Evolutionary conservation across 2,329 filamentous ascomycete genomes (phyloP), one percentile per base, ranked within the genome.

Genomic region (Cercospora sp.): DNA sequence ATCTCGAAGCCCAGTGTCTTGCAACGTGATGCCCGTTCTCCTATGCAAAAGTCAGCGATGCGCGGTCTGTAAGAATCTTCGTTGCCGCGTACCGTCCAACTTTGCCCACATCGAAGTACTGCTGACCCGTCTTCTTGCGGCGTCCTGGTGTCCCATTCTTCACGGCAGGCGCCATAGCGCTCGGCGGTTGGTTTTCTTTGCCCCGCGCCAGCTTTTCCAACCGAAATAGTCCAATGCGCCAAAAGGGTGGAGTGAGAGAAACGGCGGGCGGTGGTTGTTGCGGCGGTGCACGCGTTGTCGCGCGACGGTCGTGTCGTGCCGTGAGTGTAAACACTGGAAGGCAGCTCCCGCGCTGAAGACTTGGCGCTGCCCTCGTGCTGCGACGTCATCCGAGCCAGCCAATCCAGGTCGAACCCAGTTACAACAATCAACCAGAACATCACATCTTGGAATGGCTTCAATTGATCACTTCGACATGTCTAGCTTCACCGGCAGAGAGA

Each of bases 21-120:
- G 87, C 33, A 98, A 81, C 0, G 89, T 91, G 28, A 96, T 87
- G 55, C 95, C 95, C 0, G 95, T 99, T 86, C 96, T 96, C 74
- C 94, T 97, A 73, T 60, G 62, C 18, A 65, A 72, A 39, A 13
- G 66, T 74, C 67, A 74, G 72, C 20, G 16, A 36, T 18, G 23
- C 36, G 23, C 55, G 48, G 59, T 16, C 18, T 42, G 7, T 36
- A 33, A 51, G 23, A 12, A 12, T 23, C 16, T 20, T 31, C 13
- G 58, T 20, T 60, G 42, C 33, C 63, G 69, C 72, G 60, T 71
- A 77, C 75, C 76, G 71, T 67, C 77, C 76, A 53, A 77, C 74
- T 63, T 78, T 77, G 64, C 77, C 77, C 33, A 78, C 72, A 60
- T 79, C 77, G 57, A 78, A 78, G 70, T 75, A 79, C 31, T 78